phyloP scores from a whole-genome alignment of 768 basidiomycete genomes.

The Lactarius akahatsu region DNA sequence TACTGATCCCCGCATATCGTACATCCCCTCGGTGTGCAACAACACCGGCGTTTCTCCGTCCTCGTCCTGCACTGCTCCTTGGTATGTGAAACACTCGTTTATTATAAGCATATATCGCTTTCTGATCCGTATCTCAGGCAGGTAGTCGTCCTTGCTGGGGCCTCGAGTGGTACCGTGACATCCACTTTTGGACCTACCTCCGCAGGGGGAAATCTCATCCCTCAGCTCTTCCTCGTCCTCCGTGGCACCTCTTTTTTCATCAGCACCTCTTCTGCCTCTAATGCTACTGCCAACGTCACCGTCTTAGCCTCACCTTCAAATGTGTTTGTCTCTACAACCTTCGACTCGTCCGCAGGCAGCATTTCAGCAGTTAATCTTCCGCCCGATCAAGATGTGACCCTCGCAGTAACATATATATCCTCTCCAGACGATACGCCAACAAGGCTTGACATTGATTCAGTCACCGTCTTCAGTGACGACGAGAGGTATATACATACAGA shows the following conservation, averaged over 20 bases:
- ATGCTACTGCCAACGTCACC: conserved; percentile 30
- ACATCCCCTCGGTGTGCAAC: conserved; percentile 28
- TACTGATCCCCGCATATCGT: conserved; percentile 27
- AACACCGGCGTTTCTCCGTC: neutral
- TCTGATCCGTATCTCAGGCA: conserved; percentile 27
- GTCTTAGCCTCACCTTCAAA: conserved; percentile 29
- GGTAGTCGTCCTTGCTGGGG: conserved; percentile 18
- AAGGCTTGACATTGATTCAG: conserved; percentile 30
- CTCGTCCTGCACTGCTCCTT: conserved; percentile 18
- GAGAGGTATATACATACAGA: conserved; percentile 10
- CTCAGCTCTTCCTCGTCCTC: conserved; percentile 31
- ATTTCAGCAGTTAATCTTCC: conserved; percentile 28
- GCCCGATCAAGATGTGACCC: conserved; percentile 25
- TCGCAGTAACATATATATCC: conserved; percentile 27
- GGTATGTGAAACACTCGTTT: conserved; percentile 12
- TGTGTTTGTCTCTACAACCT: conserved; percentile 20
- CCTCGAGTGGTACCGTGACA: conserved; percentile 28
- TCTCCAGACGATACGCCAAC: conserved; percentile 17
- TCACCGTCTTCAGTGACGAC: conserved; percentile 16
- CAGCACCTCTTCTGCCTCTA: conserved; percentile 27
- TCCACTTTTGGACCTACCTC: conserved; percentile 27
- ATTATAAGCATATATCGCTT: neutral
- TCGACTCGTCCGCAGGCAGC: conserved; percentile 25
- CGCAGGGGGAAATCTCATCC: conserved; percentile 17
- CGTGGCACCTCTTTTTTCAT: conserved; percentile 29